Evolutionary conservation across 2,329 filamentous ascomycete genomes (phyloP).

Genomic region (Fulvia fulva): DNA sequence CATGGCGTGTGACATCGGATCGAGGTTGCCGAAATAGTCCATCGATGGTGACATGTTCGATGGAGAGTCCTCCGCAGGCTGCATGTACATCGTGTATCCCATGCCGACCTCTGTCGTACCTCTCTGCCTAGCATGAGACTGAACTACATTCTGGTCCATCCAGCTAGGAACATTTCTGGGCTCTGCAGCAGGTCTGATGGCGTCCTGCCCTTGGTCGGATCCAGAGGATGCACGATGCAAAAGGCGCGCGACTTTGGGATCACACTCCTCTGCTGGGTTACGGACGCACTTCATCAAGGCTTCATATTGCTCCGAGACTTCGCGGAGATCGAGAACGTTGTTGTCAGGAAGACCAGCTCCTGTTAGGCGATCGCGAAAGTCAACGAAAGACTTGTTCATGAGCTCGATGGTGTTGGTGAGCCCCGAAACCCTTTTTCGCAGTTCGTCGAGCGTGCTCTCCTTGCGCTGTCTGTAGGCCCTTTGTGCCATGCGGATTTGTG

Average conservation of each 20-base stretch:
- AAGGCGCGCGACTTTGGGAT: background rate
- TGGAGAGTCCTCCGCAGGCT: background rate
- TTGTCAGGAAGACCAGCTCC: slow-evolving; percentile 16
- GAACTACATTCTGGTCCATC: slow-evolving; percentile 23
- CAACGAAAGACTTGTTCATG: slow-evolving; percentile 68
- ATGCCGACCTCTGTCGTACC: slow-evolving; percentile 17
- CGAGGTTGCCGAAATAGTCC: slow-evolving; percentile 6
- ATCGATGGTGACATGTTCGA: background rate
- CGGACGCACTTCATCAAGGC: slow-evolving; percentile 21
- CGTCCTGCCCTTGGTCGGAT: background rate
- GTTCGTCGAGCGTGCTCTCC: slow-evolving; percentile 70
- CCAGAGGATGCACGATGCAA: background rate
- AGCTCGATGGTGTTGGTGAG: slow-evolving; percentile 67
- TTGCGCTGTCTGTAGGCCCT: slow-evolving; percentile 81
- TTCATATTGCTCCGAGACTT: slow-evolving; percentile 18
- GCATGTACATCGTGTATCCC: slow-evolving; percentile 26
- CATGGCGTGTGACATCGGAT: background rate
- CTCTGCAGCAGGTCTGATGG: slow-evolving; percentile 2
- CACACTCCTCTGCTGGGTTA: slow-evolving; percentile 19
- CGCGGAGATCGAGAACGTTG: slow-evolving; percentile 22
- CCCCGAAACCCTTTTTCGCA: slow-evolving; percentile 66
- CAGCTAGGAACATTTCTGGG: slow-evolving; percentile 26
- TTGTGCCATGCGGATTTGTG: slow-evolving; percentile 83
- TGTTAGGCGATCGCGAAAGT: slow-evolving; percentile 26
- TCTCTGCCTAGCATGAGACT: slow-evolving; percentile 4